Evolutionary conservation across 192 early-diverging fungal species (phyloP).

Genomic region (Phycomyces blakesleeanus): DNA sequence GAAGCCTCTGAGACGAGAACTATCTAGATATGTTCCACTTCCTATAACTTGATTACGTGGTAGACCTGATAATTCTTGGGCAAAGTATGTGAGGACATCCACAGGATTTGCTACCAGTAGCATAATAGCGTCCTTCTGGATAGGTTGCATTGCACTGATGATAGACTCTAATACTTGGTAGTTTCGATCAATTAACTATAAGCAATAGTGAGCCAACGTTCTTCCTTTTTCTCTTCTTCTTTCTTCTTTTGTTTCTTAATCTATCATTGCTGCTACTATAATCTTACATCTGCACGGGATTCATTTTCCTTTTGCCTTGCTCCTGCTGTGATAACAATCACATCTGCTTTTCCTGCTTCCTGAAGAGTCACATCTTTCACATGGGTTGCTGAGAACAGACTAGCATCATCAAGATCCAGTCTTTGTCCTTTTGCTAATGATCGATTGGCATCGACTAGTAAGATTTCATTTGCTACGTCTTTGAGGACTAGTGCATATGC

Average conservation of each 20-base stretch:
- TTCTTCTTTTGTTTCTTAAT: no score
- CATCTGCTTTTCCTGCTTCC: constrained; percentile 62
- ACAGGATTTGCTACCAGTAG: constrained; percentile 67
- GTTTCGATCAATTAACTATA: constrained; percentile 55
- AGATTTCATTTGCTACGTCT: constrained; percentile 45
- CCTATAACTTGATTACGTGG: constrained; percentile 57
- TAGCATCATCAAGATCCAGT: constrained; percentile 58
- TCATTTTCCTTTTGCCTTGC: constrained; percentile 60
- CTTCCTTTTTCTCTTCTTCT: no score
- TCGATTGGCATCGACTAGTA: constrained; percentile 46
- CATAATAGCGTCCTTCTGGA: constrained; percentile 53
- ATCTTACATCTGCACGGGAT: constrained; percentile 36
- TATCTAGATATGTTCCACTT: constrained; percentile 59
- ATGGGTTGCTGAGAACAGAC: constrained; percentile 47
- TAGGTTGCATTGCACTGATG: constrained; percentile 53
- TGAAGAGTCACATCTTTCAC: constrained; percentile 45
- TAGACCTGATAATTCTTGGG: constrained; percentile 53
- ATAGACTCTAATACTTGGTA: constrained; percentile 54
- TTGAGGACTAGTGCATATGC: constrained; percentile 48
- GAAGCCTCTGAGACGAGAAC: constrained; percentile 45
- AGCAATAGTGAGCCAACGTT: no score
- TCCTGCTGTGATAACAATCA: constrained; percentile 62
- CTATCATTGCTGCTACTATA: no score
- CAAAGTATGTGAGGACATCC: constrained; percentile 61
- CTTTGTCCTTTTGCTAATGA: constrained; percentile 51